These are phyloP conservation scores for Echinosophora koreensis DNA, from an alignment of 306 rosid genomes.

Conservation along the genomic window DNA sequence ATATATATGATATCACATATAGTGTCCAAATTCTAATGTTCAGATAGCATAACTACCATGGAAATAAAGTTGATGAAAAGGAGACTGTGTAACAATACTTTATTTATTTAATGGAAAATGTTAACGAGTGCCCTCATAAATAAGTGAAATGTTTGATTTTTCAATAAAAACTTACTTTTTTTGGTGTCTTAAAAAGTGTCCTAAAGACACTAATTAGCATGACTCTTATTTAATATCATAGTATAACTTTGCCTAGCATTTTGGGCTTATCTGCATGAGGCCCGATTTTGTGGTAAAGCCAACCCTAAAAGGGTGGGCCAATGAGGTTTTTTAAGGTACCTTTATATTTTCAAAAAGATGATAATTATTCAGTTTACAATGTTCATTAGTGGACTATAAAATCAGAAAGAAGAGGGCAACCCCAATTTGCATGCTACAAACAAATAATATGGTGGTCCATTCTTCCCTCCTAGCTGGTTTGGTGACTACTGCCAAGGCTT, in stretches of 20 bases:
- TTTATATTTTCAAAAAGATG: conserved; percentile 33
- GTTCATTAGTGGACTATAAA: conserved; percentile 23
- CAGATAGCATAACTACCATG: too few species aligned
- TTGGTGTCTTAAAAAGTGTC: too few species aligned
- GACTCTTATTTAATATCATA: not conserved
- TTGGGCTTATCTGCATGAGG: conserved; percentile 40
- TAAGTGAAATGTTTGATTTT: too few species aligned
- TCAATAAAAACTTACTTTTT: too few species aligned
- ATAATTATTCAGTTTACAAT: conserved; percentile 13
- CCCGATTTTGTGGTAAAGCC: conserved; percentile 41
- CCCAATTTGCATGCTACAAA: conserved; percentile 17
- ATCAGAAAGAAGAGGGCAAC: not conserved
- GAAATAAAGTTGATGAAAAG: too few species aligned
- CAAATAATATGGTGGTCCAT: conserved; percentile 30
- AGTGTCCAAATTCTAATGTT: too few species aligned
- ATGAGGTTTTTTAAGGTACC: conserved; percentile 24
- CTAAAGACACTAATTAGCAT: too few species aligned
- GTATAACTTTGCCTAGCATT: not conserved
- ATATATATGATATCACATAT: too few species aligned
- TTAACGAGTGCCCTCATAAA: too few species aligned
- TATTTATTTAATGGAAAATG: too few species aligned
- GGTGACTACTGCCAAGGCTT: conserved; percentile 33
- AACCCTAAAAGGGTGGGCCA: conserved; percentile 38
- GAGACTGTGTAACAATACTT: too few species aligned
- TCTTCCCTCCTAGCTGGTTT: conserved; percentile 35